Evolutionary conservation across 148 eudicot genomes (phyloP), one percentile per base, ranked within the genome.

Genomic region (Drosera capensis): DNA sequence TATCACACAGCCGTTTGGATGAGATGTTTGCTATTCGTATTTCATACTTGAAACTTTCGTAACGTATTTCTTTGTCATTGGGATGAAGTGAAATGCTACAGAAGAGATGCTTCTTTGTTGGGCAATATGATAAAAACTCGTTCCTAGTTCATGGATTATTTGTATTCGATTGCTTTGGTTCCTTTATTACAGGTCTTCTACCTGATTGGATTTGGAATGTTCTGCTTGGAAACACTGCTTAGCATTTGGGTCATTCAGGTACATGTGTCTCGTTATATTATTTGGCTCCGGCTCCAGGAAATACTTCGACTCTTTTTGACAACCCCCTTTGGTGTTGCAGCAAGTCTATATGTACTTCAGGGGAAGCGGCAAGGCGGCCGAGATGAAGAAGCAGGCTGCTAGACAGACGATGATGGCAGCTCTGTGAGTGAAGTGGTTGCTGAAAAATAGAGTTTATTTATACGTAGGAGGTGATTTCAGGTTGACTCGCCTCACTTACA

Each of bases 221-320:
- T 69, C 49, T 52, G 54, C 42, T n/a, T 69, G 34, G 74, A 69
- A 54, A 34, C 74, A 21, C 1, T 65, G 41, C 37, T 64, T 2
- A 69, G 74, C 62, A 37, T 69, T 20, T 69, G 74, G 74, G 74
- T 69, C 29, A 69, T 69, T 44, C 74, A 69, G 74, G 74, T 69
- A 16, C 13, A 14, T 37, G 8, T 28, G 13, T 28, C 34, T 30
- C n/a, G n/a, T n/a, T n/a, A n/a, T n/a, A n/a, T n/a, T n/a, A n/a
- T n/a, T n/a, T n/a, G n/a, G n/a, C n/a, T n/a, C n/a, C n/a, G n/a
- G n/a, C n/a, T n/a, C n/a, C n/a, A n/a, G n/a, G n/a, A n/a, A n/a
- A n/a, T n/a, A n/a, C n/a, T n/a, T n/a, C n/a, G n/a, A n/a, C n/a
- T n/a, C n/a, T n/a, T n/a, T 12, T 46, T 35, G 49, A 16, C 48